A percentile compares a stretch with the other conserved stretches of the same genome.
These are phyloP conservation scores for Salix koriyanagi DNA, from an alignment of 345 rosid genomes.

Conservation along the genomic window DNA sequence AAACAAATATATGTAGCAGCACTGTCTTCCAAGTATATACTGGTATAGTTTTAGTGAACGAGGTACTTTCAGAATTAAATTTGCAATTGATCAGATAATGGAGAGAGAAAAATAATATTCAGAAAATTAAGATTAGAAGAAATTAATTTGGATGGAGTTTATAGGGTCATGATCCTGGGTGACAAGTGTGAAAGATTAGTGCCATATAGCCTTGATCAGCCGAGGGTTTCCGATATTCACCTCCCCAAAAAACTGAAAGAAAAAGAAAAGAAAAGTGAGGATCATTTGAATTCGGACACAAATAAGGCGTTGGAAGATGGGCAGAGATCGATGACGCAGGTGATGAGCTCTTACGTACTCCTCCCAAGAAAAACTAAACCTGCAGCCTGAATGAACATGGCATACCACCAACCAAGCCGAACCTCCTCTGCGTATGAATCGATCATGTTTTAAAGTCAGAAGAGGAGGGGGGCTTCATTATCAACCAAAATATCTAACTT, in stretches of 20 bases:
- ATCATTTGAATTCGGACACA: too few species aligned
- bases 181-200: neutral
- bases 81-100: too few species aligned
- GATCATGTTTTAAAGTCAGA: neutral
- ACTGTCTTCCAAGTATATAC: too few species aligned
- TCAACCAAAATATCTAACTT: neutral
- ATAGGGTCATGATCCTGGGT: too few species aligned
- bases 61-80: too few species aligned
- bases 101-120: too few species aligned
- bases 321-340: too few species aligned
- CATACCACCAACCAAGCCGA: neutral
- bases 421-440: neutral
- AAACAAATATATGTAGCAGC: too few species aligned
- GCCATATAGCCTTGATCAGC: neutral
- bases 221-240: neutral
- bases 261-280: neutral
- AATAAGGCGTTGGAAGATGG: too few species aligned
- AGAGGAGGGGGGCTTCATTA: neutral
- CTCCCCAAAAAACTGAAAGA: neutral
- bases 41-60: too few species aligned
- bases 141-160: neutral
- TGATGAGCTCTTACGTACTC: neutral
- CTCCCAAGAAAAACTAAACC: neutral
- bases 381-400: neutral
- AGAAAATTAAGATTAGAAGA: too few species aligned